These are phyloP conservation scores for Colletotrichum euphorbiae DNA, from an alignment of 2,329 filamentous ascomycete species.

Conservation along the genomic window DNA sequence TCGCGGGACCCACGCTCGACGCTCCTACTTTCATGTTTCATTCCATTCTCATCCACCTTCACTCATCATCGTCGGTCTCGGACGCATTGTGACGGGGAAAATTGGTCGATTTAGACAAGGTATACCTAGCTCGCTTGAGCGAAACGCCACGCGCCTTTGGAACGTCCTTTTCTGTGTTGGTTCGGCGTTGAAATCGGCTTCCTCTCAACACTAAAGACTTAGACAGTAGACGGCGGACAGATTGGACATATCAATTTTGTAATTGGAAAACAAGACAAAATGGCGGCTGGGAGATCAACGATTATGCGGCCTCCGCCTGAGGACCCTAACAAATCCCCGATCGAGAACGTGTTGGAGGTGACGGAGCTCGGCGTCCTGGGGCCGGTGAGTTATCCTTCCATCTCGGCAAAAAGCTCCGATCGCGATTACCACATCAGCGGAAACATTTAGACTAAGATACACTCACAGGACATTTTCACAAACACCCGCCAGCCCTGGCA, in stretches of 20 bases:
- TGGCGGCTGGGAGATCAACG: slow-evolving; percentile 55
- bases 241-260: too few species aligned
- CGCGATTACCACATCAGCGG: not conserved
- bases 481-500: slow-evolving; percentile 94
- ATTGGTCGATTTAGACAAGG: not conserved
- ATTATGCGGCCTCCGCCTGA: slow-evolving; percentile 81
- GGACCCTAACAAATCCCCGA: slow-evolving; percentile 78
- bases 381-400: slow-evolving; percentile 64
- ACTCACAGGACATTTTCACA: slow-evolving; percentile 84
- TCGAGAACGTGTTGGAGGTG: slow-evolving; percentile 91
- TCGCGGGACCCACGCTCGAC: not conserved
- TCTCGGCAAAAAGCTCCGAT: not conserved
- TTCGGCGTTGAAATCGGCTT: too few species aligned
- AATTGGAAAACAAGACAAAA: not conserved
- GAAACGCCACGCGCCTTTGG: not conserved
- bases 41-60: not conserved
- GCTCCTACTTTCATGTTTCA: not conserved
- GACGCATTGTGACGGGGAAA: too few species aligned
- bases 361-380: slow-evolving; percentile 82
- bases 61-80: not conserved
- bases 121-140: not conserved
- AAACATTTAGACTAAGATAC: too few species aligned
- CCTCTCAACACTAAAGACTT: not conserved
- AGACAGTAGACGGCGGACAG: not conserved
- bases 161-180: not conserved